Evolutionary conservation across 2,329 filamentous ascomycete genomes (phyloP).

Genomic region (Penicillium sp.): DNA sequence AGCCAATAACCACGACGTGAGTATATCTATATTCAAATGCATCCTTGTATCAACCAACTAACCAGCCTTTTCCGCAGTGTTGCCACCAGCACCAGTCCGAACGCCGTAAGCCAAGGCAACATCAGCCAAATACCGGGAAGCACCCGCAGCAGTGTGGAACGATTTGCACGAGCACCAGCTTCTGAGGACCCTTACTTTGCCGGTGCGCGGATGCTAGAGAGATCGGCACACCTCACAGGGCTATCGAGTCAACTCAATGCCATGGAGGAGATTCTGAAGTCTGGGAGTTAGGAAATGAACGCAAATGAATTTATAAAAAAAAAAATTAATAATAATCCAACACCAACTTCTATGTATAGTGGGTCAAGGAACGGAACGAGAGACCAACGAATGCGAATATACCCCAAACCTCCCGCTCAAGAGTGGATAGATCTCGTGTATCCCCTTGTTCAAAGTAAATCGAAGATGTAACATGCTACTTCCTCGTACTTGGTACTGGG

Average conservation of each 20-base stretch:
- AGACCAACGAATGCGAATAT: background rate
- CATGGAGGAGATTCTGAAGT: slow-evolving; percentile 28
- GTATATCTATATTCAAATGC: background rate
- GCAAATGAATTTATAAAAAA: background rate
- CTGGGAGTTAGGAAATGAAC: slow-evolving; percentile 9
- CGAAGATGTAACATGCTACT: slow-evolving; percentile 53
- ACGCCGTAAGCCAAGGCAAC: slow-evolving; percentile 25
- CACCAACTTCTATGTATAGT: slow-evolving; percentile 5
- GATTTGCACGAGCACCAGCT: slow-evolving; percentile 25
- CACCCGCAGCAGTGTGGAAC: slow-evolving; percentile 22
- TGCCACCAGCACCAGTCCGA: slow-evolving; percentile 17
- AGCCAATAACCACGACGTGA: slow-evolving; percentile 11
- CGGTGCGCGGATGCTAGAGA: slow-evolving; percentile 28
- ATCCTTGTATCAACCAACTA: background rate
- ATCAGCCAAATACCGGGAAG: slow-evolving; percentile 26
- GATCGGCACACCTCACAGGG: slow-evolving; percentile 28
- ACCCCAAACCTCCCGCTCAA: background rate
- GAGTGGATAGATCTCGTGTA: background rate
- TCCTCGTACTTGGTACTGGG: slow-evolving; percentile 60
- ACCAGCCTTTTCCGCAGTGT: slow-evolving; percentile 2
- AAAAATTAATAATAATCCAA: background rate
- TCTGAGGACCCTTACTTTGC: slow-evolving; percentile 34
- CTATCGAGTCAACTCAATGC: slow-evolving; percentile 30
- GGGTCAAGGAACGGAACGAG: slow-evolving; percentile 7
- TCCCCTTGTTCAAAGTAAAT: slow-evolving; percentile 34